Evolutionary conservation across 306 rosid genomes (phyloP).

Genomic region (Ziziphus jujuba): DNA sequence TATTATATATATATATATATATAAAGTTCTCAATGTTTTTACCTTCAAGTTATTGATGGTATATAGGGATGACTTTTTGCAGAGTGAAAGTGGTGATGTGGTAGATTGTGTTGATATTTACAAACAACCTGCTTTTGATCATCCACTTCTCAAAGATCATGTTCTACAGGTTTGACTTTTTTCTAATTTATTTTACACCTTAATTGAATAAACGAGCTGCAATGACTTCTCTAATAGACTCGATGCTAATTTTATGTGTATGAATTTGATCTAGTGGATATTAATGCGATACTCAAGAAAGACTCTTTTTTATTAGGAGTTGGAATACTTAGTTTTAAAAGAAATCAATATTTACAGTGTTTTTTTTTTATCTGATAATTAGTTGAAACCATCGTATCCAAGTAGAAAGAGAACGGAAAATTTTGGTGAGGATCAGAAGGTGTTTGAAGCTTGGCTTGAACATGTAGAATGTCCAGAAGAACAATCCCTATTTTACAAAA

Average conservation of each 20-base stretch:
- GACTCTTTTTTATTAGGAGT: too few relatives aligned
- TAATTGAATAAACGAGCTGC: too few relatives aligned
- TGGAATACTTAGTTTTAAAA: too few relatives aligned
- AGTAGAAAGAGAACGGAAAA: neutral
- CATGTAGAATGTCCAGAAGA: conserved; percentile 28
- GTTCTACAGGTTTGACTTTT: conserved; percentile 17
- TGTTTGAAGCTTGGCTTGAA: conserved; percentile 14
- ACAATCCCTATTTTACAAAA: conserved; percentile 22
- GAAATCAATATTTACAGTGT: too few relatives aligned
- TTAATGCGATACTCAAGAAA: too few relatives aligned
- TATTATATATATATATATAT: too few relatives aligned
- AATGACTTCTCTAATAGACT: too few relatives aligned
- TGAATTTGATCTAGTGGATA: too few relatives aligned
- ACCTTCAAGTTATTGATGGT: too few relatives aligned
- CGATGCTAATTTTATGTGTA: too few relatives aligned
- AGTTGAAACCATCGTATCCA: conserved; percentile 15
- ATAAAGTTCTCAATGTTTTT: too few relatives aligned
- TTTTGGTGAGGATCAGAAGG: neutral
- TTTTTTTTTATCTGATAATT: neutral
- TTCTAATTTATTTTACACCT: neutral
- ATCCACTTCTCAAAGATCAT: conserved; percentile 30
- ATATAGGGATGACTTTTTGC: neutral
- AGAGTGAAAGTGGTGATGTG: conserved; percentile 15
- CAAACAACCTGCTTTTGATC: conserved; percentile 28
- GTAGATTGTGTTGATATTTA: conserved; percentile 31